Base-by-base conservation (phyloP, 2,329 filamentous ascomycete genomes). In the Rugonectria rugulosa region DNA sequence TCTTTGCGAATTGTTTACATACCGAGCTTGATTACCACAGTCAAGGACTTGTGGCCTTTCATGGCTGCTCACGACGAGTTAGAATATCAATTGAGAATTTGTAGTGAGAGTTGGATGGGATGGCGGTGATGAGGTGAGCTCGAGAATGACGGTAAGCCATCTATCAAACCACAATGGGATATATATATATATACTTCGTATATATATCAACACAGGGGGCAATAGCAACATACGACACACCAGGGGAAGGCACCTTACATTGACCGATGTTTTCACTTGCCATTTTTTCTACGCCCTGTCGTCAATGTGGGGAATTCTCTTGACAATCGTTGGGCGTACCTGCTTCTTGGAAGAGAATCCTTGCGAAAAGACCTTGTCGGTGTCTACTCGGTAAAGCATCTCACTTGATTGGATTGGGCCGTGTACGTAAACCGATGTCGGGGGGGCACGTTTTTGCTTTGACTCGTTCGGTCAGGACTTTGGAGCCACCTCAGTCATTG, bases 11-110 rank as follows among this genome's bases (percentile, higher is more conserved):
- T 36, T 17, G 20, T 38, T 15, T 34, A 46, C 82, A 73, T 82
- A 95, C 91, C 91, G 62, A 96, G 84, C 79, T 96, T 96, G 69
- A 96, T 94, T 67, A 96, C 91, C 61, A 95, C 85, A 49, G 72
- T 75, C 61, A 72, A 60, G 40, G 68, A 61, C 62, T 85, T 88
- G 49, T 76, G 45, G 50, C 76, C 79, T 79, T 86, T 91, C 87
- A 90, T 90, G 63, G 73, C 83, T 83, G 75, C 70, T 48, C 41
- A 54, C 42, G 31, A 51, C 44, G 42, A 34, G 21, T 21, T 53
- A 40, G 32, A 23, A 36, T 24, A 88, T 91, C 64, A 91, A 81
- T 68, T 85, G 81, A 72, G 67, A 45, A 29, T 57, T 49, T 44
- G 23, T 37, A 20, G 36, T 37, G 44, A 21, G 29, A 21, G 20